Conservation (phyloP, 2,329 filamentous ascomycete genomes). For the Graphilbum ipis-grandicollis region DNA sequence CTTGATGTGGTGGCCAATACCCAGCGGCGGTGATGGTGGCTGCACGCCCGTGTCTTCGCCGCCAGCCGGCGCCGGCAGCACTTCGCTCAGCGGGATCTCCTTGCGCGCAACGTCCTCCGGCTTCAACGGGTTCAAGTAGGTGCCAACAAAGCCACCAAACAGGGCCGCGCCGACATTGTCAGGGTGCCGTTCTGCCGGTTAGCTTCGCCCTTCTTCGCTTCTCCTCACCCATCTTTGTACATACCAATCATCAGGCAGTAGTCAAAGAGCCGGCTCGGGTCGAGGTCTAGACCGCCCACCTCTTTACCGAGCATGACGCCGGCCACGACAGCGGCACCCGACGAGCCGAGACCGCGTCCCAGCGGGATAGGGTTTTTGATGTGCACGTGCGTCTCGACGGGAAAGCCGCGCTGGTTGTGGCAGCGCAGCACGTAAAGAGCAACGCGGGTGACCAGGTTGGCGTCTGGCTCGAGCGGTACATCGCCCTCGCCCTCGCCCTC, state of each 20-base stretch:
- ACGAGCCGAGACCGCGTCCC: constrained; percentile 83
- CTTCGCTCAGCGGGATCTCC: constrained; percentile 88
- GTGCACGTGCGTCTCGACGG: constrained; percentile 73
- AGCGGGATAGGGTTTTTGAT: constrained; percentile 92
- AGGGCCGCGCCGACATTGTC: constrained; percentile 91
- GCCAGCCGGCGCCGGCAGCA: constrained; percentile 76
- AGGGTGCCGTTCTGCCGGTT: constrained; percentile 63
- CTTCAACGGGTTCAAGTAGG: constrained; percentile 82
- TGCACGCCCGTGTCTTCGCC: constrained; percentile 76
- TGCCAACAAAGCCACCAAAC: constrained; percentile 92
- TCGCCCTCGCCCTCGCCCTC: constrained; percentile 59
- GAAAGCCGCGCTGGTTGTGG: constrained; percentile 73
- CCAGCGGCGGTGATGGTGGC: constrained; percentile 75
- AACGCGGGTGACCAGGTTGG: constrained; percentile 85
- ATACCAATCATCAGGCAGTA: constrained; percentile 91
- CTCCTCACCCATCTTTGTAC: constrained; percentile 6
- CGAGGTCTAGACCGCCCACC: constrained; percentile 62
- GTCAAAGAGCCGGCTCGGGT: constrained; percentile 72
- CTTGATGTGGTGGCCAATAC: constrained; percentile 92
- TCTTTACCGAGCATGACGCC: constrained; percentile 88
- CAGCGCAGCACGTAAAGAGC: constrained; percentile 90
- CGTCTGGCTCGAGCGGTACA: constrained; percentile 68
- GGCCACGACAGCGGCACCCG: constrained; percentile 85
- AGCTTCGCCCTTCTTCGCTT: too few relatives aligned
- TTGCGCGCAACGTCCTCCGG: constrained; percentile 78